Conservation (phyloP, 2,329 filamentous ascomycete species). For the Aspergillus intermedius region DNA sequence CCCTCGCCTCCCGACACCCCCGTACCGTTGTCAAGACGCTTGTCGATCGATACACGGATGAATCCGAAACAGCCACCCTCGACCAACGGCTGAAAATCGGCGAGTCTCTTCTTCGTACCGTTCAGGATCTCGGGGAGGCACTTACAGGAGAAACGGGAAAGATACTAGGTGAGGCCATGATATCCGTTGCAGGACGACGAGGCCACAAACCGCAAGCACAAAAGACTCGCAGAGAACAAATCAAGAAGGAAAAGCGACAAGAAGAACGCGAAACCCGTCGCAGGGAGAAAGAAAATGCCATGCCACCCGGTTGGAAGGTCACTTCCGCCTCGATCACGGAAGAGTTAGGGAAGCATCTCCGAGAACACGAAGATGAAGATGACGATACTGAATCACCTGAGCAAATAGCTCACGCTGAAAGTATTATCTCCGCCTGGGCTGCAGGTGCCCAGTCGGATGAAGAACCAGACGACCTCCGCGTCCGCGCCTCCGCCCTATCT, state of each 20-base stretch:
- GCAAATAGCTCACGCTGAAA: slow-evolving; percentile 26
- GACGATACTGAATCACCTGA: slow-evolving; percentile 31
- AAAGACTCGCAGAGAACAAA: slow-evolving; percentile 18
- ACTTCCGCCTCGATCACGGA: slow-evolving; percentile 11
- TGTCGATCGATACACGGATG: slow-evolving; percentile 35
- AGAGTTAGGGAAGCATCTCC: slow-evolving; percentile 1
- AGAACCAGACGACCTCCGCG: slow-evolving; percentile 39
- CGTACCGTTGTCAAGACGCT: slow-evolving; percentile 36
- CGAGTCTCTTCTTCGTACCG: slow-evolving; percentile 35
- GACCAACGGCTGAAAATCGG: slow-evolving; percentile 38
- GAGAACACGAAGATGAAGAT: slow-evolving; percentile 20
- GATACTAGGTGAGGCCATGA: slow-evolving; percentile 33
- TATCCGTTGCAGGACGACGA: slow-evolving; percentile 35
- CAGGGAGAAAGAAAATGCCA: slow-evolving; percentile 12
- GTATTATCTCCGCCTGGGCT: slow-evolving; percentile 37
- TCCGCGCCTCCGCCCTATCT: slow-evolving; percentile 38
- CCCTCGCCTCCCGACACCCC: slow-evolving; percentile 36
- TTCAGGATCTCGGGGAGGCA: slow-evolving; percentile 35
- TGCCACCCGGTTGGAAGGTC: slow-evolving; percentile 26
- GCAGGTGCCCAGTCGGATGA: slow-evolving; percentile 30
- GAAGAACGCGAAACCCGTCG: slow-evolving; percentile 24
- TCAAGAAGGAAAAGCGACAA: slow-evolving; percentile 21
- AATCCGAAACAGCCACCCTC: slow-evolving; percentile 28
- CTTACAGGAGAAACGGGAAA: slow-evolving; percentile 32
- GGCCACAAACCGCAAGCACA: slow-evolving; percentile 32